A percentile compares a stretch with the other conserved stretches of the same genome.
Evolutionary conservation across 2,329 filamentous ascomycete species (phyloP).

Genomic region (Orbilia blumenaviensis): DNA sequence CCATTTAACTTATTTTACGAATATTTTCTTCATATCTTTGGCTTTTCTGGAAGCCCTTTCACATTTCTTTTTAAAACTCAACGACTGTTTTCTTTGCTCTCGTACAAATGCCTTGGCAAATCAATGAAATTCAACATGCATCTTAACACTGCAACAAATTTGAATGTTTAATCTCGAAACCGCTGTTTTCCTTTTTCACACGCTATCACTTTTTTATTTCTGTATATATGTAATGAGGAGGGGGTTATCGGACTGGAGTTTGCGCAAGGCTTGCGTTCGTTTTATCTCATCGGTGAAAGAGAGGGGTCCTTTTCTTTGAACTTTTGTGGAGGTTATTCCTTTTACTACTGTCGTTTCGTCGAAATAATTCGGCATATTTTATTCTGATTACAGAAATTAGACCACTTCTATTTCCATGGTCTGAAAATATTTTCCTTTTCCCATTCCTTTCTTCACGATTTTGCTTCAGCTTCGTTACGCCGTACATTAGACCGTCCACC

Average conservation of each 20-base stretch:
- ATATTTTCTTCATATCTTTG: neutral
- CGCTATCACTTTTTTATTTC: neutral
- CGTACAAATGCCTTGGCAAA: neutral
- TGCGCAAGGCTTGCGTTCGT: slow-evolving; percentile 41
- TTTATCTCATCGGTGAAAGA: slow-evolving; percentile 13
- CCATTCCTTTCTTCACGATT: neutral
- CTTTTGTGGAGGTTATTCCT: slow-evolving; percentile 1
- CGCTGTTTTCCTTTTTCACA: neutral
- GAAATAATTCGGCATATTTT: neutral
- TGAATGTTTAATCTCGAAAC: slow-evolving; percentile 34
- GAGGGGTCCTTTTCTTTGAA: neutral
- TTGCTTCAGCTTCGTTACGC: neutral
- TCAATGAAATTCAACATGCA: slow-evolving; percentile 29
- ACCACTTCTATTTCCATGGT: neutral
- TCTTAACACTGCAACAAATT: slow-evolving; percentile 16
- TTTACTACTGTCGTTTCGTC: slow-evolving; percentile 14
- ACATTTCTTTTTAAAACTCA: neutral
- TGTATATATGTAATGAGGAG: slow-evolving; percentile 54
- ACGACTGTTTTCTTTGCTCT: slow-evolving; percentile 21
- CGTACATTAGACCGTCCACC: slow-evolving; percentile 21
- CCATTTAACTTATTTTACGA: slow-evolving; percentile 27
- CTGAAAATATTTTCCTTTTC: neutral
- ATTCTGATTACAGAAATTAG: neutral
- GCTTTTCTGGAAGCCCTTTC: neutral
- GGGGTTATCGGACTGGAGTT: slow-evolving; percentile 37